Evolutionary conservation across 1,284 basidiomycete species (phyloP).

Genomic region (Austroboletus niveus): DNA sequence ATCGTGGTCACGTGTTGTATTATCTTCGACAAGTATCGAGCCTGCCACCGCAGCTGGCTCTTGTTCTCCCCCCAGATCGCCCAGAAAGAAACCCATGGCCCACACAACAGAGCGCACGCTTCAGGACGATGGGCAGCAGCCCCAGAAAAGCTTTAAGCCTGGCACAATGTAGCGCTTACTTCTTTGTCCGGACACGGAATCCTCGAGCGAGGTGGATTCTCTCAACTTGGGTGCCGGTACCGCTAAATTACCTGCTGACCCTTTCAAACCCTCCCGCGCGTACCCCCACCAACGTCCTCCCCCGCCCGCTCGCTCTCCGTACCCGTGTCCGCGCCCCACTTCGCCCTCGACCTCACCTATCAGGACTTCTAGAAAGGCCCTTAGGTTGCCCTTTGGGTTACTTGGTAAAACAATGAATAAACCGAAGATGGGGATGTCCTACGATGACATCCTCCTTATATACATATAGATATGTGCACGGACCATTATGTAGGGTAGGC

Average conservation of each 20-base stretch:
- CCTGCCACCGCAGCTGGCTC: too few relatives aligned
- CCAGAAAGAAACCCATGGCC: neutral
- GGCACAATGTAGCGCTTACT: too few relatives aligned
- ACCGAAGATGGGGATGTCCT: too few relatives aligned
- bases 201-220: constrained; percentile 28
- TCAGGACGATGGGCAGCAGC: constrained; percentile 37
- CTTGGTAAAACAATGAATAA: too few relatives aligned
- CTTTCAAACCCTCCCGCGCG: constrained; percentile 17
- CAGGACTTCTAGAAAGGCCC: too few relatives aligned
- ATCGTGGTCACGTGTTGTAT: too few relatives aligned
- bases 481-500: too few relatives aligned
- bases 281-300: neutral
- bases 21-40: too few relatives aligned
- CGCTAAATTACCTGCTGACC: neutral
- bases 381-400: too few relatives aligned
- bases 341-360: constrained; percentile 15
- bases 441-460: too few relatives aligned
- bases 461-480: too few relatives aligned
- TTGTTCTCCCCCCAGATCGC: too few relatives aligned
- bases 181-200: constrained; percentile 13
- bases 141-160: constrained; percentile 43
- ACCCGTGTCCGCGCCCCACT: neutral
- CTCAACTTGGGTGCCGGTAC: constrained; percentile 13
- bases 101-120: constrained; percentile 42
- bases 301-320: constrained; percentile 1